Evolutionary conservation across 768 basidiomycete species (phyloP).

Genomic region (Leucogyrophana mollusca): DNA sequence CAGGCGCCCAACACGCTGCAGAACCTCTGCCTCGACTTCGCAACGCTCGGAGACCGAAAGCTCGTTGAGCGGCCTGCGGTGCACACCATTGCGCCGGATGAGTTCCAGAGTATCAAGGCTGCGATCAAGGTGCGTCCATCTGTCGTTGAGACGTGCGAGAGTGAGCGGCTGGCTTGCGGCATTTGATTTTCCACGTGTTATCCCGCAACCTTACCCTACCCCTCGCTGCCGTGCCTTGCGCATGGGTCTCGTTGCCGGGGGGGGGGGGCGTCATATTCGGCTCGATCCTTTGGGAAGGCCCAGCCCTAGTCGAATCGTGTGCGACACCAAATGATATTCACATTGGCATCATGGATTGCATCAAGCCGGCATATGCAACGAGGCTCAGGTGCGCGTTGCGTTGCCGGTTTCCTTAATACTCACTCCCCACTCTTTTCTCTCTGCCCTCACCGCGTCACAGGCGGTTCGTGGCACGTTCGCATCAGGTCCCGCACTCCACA

Average conservation of each 20-base stretch:
- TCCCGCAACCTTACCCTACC: no score
- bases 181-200: no score
- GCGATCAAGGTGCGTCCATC: no score
- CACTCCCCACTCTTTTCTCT: slow-evolving; percentile 27
- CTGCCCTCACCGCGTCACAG: slow-evolving; percentile 27
- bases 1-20: slow-evolving; percentile 93
- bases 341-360: slow-evolving; percentile 98
- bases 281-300: slow-evolving; percentile 96
- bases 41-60: slow-evolving; percentile 94
- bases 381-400: slow-evolving; percentile 84
- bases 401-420: no score
- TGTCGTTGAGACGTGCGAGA: no score
- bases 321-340: slow-evolving; percentile 97
- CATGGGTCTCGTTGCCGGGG: slow-evolving; percentile 94
- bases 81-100: slow-evolving; percentile 91
- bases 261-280: slow-evolving; percentile 99
- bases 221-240: no score
- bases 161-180: no score
- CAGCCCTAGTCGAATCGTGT: slow-evolving; percentile 82
- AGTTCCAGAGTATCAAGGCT: slow-evolving; percentile 98
- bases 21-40: slow-evolving; percentile 96
- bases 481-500: slow-evolving; percentile 52
- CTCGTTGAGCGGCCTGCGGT: slow-evolving; percentile 94
- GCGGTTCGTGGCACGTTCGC: slow-evolving; percentile 40
- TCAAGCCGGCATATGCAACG: slow-evolving; percentile 93